Percentiles rank a stretch among this genome's conserved stretches.
Conservation (phyloP, 23 red algal species). For the Gracilaria domingensis region DNA sequence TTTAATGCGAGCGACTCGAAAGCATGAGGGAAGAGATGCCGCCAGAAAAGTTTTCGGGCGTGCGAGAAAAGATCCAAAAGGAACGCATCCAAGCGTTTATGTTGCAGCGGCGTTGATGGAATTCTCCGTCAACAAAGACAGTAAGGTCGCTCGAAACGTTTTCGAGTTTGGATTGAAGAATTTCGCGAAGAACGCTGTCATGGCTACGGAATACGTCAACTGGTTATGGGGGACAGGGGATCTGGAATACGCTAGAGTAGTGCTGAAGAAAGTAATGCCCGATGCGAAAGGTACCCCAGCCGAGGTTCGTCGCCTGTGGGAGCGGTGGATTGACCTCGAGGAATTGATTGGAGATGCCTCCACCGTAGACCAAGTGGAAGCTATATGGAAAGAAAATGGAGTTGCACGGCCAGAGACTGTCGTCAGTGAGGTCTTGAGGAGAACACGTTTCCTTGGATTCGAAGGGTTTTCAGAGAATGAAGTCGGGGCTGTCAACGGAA, state of each 20-base stretch:
- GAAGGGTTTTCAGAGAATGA: constrained; percentile 72
- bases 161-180: constrained; percentile 90
- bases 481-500: constrained; percentile 42
- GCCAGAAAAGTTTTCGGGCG: constrained; percentile 84
- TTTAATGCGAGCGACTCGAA: constrained; percentile 73
- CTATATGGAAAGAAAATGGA: constrained; percentile 62
- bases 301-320: constrained; percentile 60
- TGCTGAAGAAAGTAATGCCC: constrained; percentile 74
- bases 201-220: constrained; percentile 55
- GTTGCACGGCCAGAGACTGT: constrained; percentile 41
- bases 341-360: constrained; percentile 64
- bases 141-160: constrained; percentile 81
- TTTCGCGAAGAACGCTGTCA: constrained; percentile 60
- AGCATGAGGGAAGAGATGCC: constrained; percentile 64
- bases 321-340: constrained; percentile 73
- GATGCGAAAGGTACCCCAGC: constrained; percentile 47
- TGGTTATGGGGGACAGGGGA: constrained; percentile 80
- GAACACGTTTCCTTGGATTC: constrained; percentile 48
- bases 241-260: constrained; percentile 55
- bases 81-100: constrained; percentile 61
- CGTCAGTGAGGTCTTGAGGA: constrained; percentile 53
- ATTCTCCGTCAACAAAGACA: constrained; percentile 80
- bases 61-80: constrained; percentile 73
- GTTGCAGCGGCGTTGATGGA: constrained; percentile 87
- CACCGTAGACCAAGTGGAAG: constrained; percentile 57